Evolutionary conservation across 2,329 filamentous ascomycete species (phyloP), one percentile per base, ranked within the genome.

Genomic region (Blumeriella jaapii): DNA sequence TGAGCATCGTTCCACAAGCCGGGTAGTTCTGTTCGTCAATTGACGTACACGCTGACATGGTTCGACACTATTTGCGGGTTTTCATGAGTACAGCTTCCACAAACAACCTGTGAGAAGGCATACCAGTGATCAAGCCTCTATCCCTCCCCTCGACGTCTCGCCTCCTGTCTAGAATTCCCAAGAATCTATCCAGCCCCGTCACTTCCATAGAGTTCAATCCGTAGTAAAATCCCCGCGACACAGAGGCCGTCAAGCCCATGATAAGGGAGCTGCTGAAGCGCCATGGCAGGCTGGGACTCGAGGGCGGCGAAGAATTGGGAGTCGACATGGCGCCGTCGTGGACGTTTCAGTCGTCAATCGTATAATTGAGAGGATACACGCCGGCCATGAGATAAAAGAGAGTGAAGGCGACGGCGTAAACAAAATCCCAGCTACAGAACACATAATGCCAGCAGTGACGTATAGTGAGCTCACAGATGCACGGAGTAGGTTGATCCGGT

Each of bases 31-130:
- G 25, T 31, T 17, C 13, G 27, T 13, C 16, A 15, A 6, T 20
- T 11, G 58, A 79, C 81, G 61, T 79, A 91, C 82, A 93, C 78
- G 57, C 81, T 86, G 47, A 85, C 72, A 63, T 93, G 85, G 59
- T 93, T 93, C 31, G 82, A 89, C 22, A 91, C 85, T 86, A 50
- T 38, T 35, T 29, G 15, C 24, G 20, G 29, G 28, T 27, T 39
- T 37, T 39, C 15, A 34, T 41, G 28, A 41, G 36, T 29, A 40
- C 26, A 22, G 8, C 12, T 17, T 18, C 26, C 9, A 13, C 9
- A 8, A 10, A 28, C n/a, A 32, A 36, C 33, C 10, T 2, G 29
- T 10, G 10, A 12, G 8, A 6, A 28, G 18, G 34, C 25, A 28
- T 48, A 85, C 82, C 83, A 46, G 89, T 96, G 42, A 96, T 68